Evolutionary conservation across 2,329 filamentous ascomycete species (phyloP), one percentile per base, ranked within the genome.

Genomic region (Thelonectria rubi): DNA sequence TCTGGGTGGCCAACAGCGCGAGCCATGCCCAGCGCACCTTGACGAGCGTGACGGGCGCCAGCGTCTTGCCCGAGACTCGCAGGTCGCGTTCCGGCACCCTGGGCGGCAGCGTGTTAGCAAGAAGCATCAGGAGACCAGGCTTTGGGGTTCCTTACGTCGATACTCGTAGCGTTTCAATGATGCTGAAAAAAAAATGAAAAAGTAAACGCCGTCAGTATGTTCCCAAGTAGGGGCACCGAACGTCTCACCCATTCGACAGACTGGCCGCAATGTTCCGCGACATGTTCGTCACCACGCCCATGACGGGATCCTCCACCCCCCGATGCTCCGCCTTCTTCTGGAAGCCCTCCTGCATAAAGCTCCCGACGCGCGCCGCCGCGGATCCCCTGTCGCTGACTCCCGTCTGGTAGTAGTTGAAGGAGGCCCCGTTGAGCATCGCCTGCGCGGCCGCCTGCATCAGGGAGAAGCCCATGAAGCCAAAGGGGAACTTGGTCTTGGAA

Each of bases 261-360:
- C 37, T 55, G n/a, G 53, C 30, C 43, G 53, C 53, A 55, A 55
- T 48, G 10, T 55, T 55, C 18, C 43, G 43, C 15, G 43, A 55
- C 5, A 48, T 30, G 30, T 55, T 40, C 5, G 43, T 15, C 18
- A 55, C 43, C 30, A 55, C 53, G 40, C 18, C 53, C 43, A 48
- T 55, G 14, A 55, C 18, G 2, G 43, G 53, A 17, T 55, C 53
- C 21, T 40, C 30, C 14, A 20, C 20, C 4, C 10, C 20, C 14
- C 32, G 11, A 17, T 18, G 21, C n/a, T 8, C 45, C 7, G n/a
- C 12, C 18, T 46, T 46, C 12, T 20, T 20, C 11, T 24, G 3
- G 12, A 24, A 14, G 8, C 37, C 40, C 5, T 42, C 20, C 18
- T 11, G 11, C n/a, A 54, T 4, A 6, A 55, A 24, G 6, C 20